phyloP scores from a whole-genome alignment of 2,329 filamentous ascomycete species.

The Diplodia mutila region DNA sequence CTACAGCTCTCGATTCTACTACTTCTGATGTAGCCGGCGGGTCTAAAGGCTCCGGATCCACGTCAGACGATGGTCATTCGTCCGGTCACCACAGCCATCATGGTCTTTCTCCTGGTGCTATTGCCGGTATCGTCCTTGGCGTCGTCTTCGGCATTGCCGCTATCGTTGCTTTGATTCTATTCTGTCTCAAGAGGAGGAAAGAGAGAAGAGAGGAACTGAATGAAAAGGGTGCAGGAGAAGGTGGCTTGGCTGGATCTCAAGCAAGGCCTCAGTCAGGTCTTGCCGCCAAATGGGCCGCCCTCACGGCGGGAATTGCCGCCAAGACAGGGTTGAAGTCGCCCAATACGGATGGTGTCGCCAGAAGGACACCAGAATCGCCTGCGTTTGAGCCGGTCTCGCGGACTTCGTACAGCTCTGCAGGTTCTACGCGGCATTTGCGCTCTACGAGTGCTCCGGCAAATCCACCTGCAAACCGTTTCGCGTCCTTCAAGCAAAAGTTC shows the following conservation, averaged over 20 bases:
- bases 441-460: conserved; percentile 15
- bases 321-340: conserved; percentile 1
- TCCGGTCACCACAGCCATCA: background rate
- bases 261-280: background rate
- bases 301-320: background rate
- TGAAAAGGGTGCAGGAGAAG: background rate
- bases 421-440: conserved; percentile 13
- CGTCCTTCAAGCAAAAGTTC: conserved; percentile 10
- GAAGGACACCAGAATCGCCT: conserved; percentile 10
- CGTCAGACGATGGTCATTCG: background rate
- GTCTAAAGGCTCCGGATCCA: background rate
- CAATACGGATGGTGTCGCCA: background rate
- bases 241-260: background rate
- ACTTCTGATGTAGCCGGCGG: conserved; percentile 8
- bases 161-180: conserved; percentile 4
- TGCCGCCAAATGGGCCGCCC: conserved; percentile 4
- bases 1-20: conserved; percentile 1
- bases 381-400: conserved; percentile 11
- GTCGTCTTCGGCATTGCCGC: background rate
- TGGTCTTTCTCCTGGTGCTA: conserved; percentile 13
- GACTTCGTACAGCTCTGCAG: conserved; percentile 6
- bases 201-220: background rate
- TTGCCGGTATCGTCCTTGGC: conserved; percentile 18
- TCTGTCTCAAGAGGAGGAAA: conserved; percentile 12
- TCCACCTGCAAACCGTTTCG: background rate